Evolutionary conservation across 2,329 filamentous ascomycete species (phyloP), one percentile per base, ranked within the genome.

Genomic region (Sporothrix variecibatus): DNA sequence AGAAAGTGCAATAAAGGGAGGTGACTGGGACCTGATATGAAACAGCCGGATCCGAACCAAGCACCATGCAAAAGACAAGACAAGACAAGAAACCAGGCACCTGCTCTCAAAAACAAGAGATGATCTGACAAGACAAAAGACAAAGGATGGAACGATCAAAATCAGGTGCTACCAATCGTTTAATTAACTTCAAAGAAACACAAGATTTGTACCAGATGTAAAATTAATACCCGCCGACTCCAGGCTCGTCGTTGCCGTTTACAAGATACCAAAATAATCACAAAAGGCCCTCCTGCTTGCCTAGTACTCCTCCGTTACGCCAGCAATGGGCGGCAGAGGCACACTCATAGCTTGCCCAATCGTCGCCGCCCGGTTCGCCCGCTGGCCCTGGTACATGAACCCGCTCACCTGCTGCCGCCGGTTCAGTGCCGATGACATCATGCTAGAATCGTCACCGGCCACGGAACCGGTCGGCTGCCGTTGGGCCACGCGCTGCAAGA

Each of bases 401-500:
- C 83, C 84, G 20, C 78, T 78, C 17, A 82, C 80, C 8, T 82
- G 81, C 79, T 85, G 84, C 8, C 87, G 83, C 72, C 87, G 88
- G 78, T 90, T 90, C 23, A 90, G 82, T 70, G 86, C 84, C 43
- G 72, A 70, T 58, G 83, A 82, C 38, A 87, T 79, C 49, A 81
- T 78, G 56, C 83, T 83, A 46, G 43, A 1, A 58, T 74, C 73
- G 46, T 58, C 74, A 26, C 40, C 73, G 53, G 31, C 72, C 60
- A 43, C 31, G 46, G 17, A 12, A 15, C 46, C 31, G 1, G 56
- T 46, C 4, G 40, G 31, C 51, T 81, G 79, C 31, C 80, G 77
- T 9, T 53, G 67, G 17, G 67, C 67, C 46, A 85, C 72, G 46
- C 68, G 73, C 49, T 73, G 40, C 51, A 76, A 26, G 2, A 75